Percentiles rank a stretch among this genome's conserved stretches.
These are phyloP conservation scores for Astragalus membranaceus DNA, from an alignment of 306 rosid species.

Conservation along the genomic window DNA sequence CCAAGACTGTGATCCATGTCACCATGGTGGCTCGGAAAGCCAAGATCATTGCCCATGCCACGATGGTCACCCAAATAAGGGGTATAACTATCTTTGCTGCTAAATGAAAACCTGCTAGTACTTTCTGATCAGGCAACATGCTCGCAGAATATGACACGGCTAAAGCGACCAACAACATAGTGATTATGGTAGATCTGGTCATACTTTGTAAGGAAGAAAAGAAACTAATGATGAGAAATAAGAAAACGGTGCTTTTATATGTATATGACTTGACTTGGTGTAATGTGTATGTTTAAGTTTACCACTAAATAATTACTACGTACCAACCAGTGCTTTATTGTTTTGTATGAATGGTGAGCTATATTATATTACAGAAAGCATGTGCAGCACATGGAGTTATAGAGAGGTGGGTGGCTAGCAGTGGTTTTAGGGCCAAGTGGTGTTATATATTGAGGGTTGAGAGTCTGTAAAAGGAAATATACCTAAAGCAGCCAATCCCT, in stretches of 20 bases:
- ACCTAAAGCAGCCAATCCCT: background rate
- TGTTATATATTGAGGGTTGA: background rate
- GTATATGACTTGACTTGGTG: background rate
- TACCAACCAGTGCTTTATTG: background rate
- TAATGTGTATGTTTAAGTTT: background rate
- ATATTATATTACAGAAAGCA: slow-evolving; percentile 19
- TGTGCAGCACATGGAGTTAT: slow-evolving; percentile 52
- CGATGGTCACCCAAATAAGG: background rate
- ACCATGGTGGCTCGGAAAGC: slow-evolving; percentile 49
- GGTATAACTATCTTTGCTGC: background rate
- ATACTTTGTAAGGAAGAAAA: background rate
- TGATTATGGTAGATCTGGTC: slow-evolving; percentile 5
- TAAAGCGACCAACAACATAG: slow-evolving; percentile 15
- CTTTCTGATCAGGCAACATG: background rate
- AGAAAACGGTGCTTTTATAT: background rate
- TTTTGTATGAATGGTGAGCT: slow-evolving; percentile 6
- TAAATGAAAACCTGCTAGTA: slow-evolving; percentile 1
- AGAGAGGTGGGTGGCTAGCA: background rate
- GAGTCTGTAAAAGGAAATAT: background rate
- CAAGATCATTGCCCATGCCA: slow-evolving; percentile 1
- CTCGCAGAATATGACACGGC: background rate
- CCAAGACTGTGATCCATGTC: slow-evolving; percentile 61
- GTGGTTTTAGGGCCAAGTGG: background rate
- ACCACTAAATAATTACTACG: no score
- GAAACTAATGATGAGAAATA: background rate